Conservation (phyloP, 495 filamentous ascomycete genomes). For the Endocarpon pusillum region DNA sequence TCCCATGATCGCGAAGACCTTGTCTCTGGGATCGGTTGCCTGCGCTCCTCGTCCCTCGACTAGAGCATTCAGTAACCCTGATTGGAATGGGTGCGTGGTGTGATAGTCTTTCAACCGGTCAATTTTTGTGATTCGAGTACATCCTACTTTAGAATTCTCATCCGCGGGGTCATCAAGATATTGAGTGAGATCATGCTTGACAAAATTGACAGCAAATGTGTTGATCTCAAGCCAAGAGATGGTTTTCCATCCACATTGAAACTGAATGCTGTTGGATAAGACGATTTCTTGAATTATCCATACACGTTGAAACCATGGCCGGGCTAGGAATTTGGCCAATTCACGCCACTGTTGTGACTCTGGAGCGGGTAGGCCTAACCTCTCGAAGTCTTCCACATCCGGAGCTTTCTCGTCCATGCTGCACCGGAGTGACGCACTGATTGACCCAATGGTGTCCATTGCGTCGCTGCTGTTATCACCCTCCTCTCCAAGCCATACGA, state of each 20-base stretch:
- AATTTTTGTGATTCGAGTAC: constrained; percentile 3
- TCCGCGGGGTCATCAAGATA: neutral
- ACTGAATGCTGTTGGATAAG: constrained; percentile 1
- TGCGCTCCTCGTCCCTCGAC: constrained; percentile 4
- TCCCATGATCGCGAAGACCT: constrained; percentile 6
- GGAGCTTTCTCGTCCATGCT: too few relatives aligned
- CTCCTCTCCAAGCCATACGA: constrained; percentile 17
- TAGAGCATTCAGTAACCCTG: constrained; percentile 1
- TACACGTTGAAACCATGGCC: constrained; percentile 12
- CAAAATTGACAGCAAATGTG: constrained; percentile 1
- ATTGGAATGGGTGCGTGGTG: neutral
- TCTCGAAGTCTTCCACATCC: too few relatives aligned
- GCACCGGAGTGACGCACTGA: too few relatives aligned
- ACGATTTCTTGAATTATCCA: constrained; percentile 14
- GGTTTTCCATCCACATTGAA: constrained; percentile 2
- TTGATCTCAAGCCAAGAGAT: constrained; percentile 4
- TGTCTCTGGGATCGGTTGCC: constrained; percentile 5
- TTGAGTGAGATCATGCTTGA: neutral
- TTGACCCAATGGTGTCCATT: too few relatives aligned
- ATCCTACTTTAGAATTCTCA: constrained; percentile 1
- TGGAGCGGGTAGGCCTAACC: too few relatives aligned
- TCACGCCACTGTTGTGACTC: too few relatives aligned
- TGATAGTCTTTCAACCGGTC: constrained; percentile 3
- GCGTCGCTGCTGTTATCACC: constrained; percentile 5
- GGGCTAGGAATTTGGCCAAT: constrained; percentile 5